Conservation (phyloP, 306 rosid species). For the Sindora glabra region DNA sequence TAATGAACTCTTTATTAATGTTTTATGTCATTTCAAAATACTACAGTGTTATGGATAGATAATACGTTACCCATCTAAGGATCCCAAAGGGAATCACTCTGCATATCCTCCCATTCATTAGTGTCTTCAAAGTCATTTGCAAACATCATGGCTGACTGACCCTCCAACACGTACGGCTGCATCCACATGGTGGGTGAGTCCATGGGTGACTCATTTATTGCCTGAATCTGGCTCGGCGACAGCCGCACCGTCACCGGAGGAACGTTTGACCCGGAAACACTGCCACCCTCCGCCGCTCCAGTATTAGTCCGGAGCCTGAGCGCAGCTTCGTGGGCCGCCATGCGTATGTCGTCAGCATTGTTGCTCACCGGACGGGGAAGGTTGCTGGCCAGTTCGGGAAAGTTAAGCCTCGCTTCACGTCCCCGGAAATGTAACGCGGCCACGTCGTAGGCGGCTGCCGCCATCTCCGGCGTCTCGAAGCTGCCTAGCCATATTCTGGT, state of each 20-base stretch:
- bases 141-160: too few species aligned
- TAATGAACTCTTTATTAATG: background rate
- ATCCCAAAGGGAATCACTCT: conserved; percentile 38
- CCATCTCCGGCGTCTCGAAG: conserved; percentile 68
- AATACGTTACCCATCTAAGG: conserved; percentile 12
- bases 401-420: conserved; percentile 41
- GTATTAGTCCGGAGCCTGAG: conserved; percentile 7
- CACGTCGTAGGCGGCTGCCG: conserved; percentile 82
- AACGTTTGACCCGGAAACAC: background rate
- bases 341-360: conserved; percentile 40
- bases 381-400: conserved; percentile 44
- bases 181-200: conserved; percentile 91
- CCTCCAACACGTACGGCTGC: too few species aligned
- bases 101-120: conserved; percentile 29
- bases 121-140: too few species aligned
- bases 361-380: conserved; percentile 56
- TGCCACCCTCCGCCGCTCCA: background rate
- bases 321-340: conserved; percentile 81
- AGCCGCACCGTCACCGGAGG: conserved; percentile 46
- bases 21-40: background rate
- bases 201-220: conserved; percentile 80
- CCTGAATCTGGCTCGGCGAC: conserved; percentile 70
- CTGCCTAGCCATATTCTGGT: conserved; percentile 87
- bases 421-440: conserved; percentile 76
- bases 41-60: background rate